Evolutionary conservation across 2,329 filamentous ascomycete species (phyloP), one percentile per base, ranked within the genome.

Genomic region (Raffaelea ambrosiae): DNA sequence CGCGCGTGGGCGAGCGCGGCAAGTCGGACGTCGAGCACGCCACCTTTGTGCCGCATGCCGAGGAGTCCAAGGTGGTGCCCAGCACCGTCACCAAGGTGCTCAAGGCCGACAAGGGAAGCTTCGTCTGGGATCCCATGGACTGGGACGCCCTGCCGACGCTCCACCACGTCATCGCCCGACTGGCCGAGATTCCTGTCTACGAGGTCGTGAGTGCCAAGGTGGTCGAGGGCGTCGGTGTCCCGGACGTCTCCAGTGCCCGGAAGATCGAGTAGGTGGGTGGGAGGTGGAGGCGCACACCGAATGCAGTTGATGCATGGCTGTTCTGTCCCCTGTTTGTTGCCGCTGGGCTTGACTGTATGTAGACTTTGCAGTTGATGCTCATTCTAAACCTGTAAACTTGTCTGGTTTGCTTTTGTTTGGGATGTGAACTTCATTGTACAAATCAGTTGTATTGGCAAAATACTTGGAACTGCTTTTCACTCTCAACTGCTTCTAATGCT

Each of bases 81-180:
- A 51, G 55, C 19, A 54, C 53, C 7, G 58, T 63, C 10, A 54
- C 52, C 53, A 62, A 58, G 52, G 66, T 67, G 21, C 59, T 60
- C 33, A 61, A 63, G 44, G 62, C 72, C 0, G 59, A 56, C 1
- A 66, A 66, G 13, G 71, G 72, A 1, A 65, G 56, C 3, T 59
- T 83, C 44, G 60, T 63, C 44, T 70, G 81, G 47, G 66, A 76
- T 36, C 63, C 62, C 0, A 54, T 72, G 16, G 70, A 77, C 54
- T 77, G 71, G 77, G 64, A 76, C 42, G 63, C 61, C 4, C 57
- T 83, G 49, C 81, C 80, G 0, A 84, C 79, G 3, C 61, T 83
- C 46, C 77, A 83, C 55, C 75, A 83, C 56, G 62, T 84, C 9
- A 63, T 77, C 5, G 60, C 63, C 19, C 64, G 69, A 14, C 58